These are phyloP conservation scores for Aspergillus pseudoterreus DNA, from an alignment of 2,329 filamentous ascomycete genomes.

Conservation along the genomic window DNA sequence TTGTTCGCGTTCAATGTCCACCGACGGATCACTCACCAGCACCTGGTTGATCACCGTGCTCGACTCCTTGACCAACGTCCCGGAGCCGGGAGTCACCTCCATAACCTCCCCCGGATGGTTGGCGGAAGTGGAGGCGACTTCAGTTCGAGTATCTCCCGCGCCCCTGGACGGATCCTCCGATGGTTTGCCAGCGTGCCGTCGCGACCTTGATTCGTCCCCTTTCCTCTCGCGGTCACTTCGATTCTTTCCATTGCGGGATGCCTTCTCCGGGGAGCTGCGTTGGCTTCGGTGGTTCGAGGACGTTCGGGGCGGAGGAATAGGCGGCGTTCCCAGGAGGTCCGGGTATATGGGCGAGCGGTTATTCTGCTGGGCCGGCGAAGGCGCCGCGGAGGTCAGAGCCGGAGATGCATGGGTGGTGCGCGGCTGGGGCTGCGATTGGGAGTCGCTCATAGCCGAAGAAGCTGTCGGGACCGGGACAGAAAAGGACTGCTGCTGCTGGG, in stretches of 20 bases:
- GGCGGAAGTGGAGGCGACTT: constrained; percentile 29
- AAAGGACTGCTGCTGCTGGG: constrained; percentile 25
- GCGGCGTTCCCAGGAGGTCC: constrained; percentile 58
- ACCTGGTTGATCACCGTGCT: constrained; percentile 76
- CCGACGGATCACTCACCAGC: constrained; percentile 70
- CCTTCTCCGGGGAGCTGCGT: constrained; percentile 37
- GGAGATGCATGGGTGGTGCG: constrained; percentile 42
- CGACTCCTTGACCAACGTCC: constrained; percentile 66
- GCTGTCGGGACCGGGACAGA: constrained; percentile 29
- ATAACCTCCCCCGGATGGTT: constrained; percentile 41
- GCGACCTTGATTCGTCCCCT: constrained; percentile 38
- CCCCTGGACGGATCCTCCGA: constrained; percentile 46
- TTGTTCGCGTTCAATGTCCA: constrained; percentile 67
- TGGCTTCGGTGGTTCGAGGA: constrained; percentile 65
- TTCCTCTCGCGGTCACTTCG: constrained; percentile 37
- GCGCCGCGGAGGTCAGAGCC: constrained; percentile 29
- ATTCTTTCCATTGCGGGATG: constrained; percentile 39
- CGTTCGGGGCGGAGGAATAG: constrained; percentile 73
- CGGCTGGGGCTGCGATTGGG: constrained; percentile 42
- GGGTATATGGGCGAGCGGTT: constrained; percentile 33
- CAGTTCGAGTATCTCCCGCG: constrained; percentile 38
- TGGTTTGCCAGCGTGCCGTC: constrained; percentile 46
- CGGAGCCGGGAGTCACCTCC: constrained; percentile 55
- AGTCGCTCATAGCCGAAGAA: constrained; percentile 43
- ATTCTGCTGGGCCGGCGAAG: constrained; percentile 25